Evolutionary conservation across 768 basidiomycete genomes (phyloP).

Genomic region (Russula ochroleuca): DNA sequence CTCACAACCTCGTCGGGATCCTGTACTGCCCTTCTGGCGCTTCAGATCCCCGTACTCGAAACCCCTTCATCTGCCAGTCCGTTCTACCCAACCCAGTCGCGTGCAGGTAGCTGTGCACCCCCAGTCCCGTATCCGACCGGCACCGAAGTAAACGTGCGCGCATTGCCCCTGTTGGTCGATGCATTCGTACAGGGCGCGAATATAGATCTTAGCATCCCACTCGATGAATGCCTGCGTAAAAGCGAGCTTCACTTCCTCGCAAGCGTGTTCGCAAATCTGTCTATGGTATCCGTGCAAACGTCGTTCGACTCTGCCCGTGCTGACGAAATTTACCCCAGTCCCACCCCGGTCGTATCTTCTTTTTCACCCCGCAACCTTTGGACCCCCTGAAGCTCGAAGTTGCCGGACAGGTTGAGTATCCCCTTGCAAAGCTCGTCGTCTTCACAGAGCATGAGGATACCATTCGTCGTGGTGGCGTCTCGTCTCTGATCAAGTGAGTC

Average conservation of each 20-base stretch:
- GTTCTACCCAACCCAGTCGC: slow-evolving; percentile 71
- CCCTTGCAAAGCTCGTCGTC: slow-evolving; percentile 71
- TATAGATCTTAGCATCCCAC: slow-evolving; percentile 46
- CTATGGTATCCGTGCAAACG: slow-evolving; percentile 49
- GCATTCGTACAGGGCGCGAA: slow-evolving; percentile 77
- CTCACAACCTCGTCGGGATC: slow-evolving; percentile 70
- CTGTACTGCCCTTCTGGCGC: slow-evolving; percentile 56
- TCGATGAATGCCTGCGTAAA: slow-evolving; percentile 54
- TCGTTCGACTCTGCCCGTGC: neutral
- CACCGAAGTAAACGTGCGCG: slow-evolving; percentile 50
- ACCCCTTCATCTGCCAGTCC: slow-evolving; percentile 46
- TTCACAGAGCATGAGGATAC: slow-evolving; percentile 89
- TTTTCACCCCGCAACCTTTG: slow-evolving; percentile 61
- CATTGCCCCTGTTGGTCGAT: slow-evolving; percentile 81
- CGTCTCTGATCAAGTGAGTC: slow-evolving; percentile 77
- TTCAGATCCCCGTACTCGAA: slow-evolving; percentile 62
- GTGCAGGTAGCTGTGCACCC: slow-evolving; percentile 71
- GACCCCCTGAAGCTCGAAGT: slow-evolving; percentile 46
- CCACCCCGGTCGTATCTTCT: slow-evolving; percentile 72
- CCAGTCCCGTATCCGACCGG: slow-evolving; percentile 67
- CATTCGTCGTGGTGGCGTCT: slow-evolving; percentile 83
- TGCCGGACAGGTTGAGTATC: slow-evolving; percentile 59
- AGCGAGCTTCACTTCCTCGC: slow-evolving; percentile 87
- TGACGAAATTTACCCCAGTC: slow-evolving; percentile 44
- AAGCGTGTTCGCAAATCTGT: slow-evolving; percentile 91